phyloP scores from a whole-genome alignment of 441 rosid genomes.

The Bocquillonia castaneifolia region DNA sequence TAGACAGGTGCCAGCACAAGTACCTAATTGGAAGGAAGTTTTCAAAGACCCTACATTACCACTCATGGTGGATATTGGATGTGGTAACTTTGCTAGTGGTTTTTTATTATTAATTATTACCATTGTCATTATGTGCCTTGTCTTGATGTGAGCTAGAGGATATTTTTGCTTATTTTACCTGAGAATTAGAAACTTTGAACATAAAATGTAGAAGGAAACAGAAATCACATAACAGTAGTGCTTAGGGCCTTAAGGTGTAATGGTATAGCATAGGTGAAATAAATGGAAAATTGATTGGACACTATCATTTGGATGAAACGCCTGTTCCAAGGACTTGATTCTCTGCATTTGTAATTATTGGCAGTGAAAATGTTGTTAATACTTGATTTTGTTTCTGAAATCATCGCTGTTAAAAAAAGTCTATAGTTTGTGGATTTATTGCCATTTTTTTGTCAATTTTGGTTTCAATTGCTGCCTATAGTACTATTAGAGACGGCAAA shows the following conservation, averaged over 20 bases:
- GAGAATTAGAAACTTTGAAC: neutral
- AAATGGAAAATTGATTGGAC: neutral
- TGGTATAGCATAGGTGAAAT: neutral
- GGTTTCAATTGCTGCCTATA: neutral
- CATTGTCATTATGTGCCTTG: neutral
- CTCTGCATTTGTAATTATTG: neutral
- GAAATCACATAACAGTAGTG: neutral
- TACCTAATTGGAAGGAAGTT: constrained; percentile 69
- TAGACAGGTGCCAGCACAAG: constrained; percentile 51
- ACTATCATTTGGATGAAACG: neutral
- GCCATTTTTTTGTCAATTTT: neutral
- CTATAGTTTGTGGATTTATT: neutral
- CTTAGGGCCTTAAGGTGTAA: neutral
- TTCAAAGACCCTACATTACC: constrained; percentile 76
- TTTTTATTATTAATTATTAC: neutral
- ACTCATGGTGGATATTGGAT: constrained; percentile 91
- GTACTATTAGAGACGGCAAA: neutral
- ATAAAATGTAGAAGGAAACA: neutral
- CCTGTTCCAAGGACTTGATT: neutral
- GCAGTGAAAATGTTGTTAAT: neutral
- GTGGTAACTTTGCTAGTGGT: constrained; percentile 39
- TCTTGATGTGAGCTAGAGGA: neutral
- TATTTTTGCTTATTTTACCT: neutral
- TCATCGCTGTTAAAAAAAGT: no score
- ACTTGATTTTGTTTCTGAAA: neutral